Evolutionary conservation across 306 rosid species (phyloP), one percentile per base, ranked within the genome.

Genomic region (Malus fusca): DNA sequence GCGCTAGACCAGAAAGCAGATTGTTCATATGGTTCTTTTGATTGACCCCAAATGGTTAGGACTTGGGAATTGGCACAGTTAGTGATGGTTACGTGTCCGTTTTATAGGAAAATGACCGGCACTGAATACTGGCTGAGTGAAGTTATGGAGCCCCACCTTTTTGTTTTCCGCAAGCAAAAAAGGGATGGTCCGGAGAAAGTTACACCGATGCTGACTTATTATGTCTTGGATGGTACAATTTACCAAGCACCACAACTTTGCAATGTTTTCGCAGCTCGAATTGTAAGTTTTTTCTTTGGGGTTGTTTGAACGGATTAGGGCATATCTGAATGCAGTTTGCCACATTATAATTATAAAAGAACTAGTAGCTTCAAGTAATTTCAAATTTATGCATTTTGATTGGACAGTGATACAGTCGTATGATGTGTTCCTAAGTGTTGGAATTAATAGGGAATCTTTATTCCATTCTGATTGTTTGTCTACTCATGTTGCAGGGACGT

Each of bases 181-280:
- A 88, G 98, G 79, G 98, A 95, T 71, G 80, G 93, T 70, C 97
- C 96, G 28, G 97, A 95, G 81, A 95, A 90, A 79, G 95, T 92
- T 74, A 92, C 96, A 0, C 93, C 92, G 1, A 86, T 88, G 96
- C 86, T 95, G 66, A 89, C 97, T 8, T 92, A 95, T 74, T 90
- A 92, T 69, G 67, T 92, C 59, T 85, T 92, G 88, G 98, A 95
- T 78, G 97, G 98, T 77, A 92, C 97, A 2, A 90, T 95, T 33
- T 92, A 95, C 83, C 98, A 95, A 81, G 90, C 97, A 75, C 97
- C 97, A 1, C 98, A 95, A 51, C 95, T 95, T 9, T 84, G 88
- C 86, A 95, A 82, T 90, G 96, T 95, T 73, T 92, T 95, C 75
- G 90, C 97, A 33, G 88, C 98, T 75, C 86, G 97, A 80, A 81